Evolutionary conservation across 164 flowering plant species (phyloP), one percentile per base, ranked within the genome.

Genomic region (Buxus sempervirens): DNA sequence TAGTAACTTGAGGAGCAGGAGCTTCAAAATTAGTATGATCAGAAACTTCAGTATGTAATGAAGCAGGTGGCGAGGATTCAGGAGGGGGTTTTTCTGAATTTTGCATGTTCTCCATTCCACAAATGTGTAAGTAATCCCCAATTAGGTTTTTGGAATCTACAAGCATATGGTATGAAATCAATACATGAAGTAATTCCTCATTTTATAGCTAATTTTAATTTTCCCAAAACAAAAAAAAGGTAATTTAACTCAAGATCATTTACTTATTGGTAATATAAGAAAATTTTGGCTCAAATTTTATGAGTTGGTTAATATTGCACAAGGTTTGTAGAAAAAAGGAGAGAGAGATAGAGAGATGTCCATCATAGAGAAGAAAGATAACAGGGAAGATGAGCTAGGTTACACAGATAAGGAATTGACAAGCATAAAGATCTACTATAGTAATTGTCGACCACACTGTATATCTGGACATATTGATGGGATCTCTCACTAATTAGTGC

Each of bases 41-140:
- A 67, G 57, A 32, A 58, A 49, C 67, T 58, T 68, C 54, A 58
- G 79, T 54, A 56, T 79, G 48, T 62, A 61, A 56, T 15, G 57
- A 58, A 26, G 61, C 41, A 23, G 49, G 41, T 64, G 28, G 45
- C 58, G 80, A 61, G 54, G 84, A 53, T 69, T 73, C 78, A 51
- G 67, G 65, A 60, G 78, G 77, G 62, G 77, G 60, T 59, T 25
- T 63, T 69, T 48, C 83, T 60, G 58, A 58, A 41, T 14, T 69
- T 73, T 72, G 75, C 26, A 27, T 78, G 64, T 79, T 82, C 74
- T 84, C 89, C 89, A 84, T 86, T 67, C 25, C 45, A 48, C 42
- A 9, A 60, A 48, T 21, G 27, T 51, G 28, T 69, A 42, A 23
- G 73, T 58, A 51, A 64, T 18, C 42, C 45, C 77, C 58, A 45